Evolutionary conservation across 805 yeast species (phyloP).

Genomic region (Candida anglica): DNA sequence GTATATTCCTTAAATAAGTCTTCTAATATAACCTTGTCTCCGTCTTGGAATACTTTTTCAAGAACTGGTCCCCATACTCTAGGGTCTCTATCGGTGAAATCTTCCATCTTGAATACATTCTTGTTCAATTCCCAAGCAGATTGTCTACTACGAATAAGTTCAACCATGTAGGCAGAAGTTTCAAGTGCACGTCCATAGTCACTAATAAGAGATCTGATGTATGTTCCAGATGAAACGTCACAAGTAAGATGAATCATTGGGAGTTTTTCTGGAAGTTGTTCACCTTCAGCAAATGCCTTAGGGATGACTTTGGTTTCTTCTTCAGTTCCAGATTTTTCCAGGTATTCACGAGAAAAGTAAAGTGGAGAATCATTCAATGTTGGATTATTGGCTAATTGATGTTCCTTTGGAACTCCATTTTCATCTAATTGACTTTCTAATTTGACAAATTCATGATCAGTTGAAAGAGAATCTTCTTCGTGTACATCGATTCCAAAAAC

Average conservation of each 20-base stretch:
- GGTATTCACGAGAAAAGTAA: constrained; percentile 53
- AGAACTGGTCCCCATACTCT: constrained; percentile 69
- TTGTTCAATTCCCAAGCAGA: constrained; percentile 78
- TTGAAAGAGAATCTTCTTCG: constrained; percentile 48
- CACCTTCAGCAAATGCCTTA: constrained; percentile 18
- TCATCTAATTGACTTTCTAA: constrained; percentile 43
- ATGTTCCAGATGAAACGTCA: constrained; percentile 91
- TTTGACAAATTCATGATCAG: constrained; percentile 50
- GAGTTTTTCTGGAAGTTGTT: constrained; percentile 44
- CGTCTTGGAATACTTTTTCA: constrained; percentile 45
- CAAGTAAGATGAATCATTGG: constrained; percentile 73
- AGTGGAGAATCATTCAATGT: constrained; percentile 62
- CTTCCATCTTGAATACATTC: constrained; percentile 63
- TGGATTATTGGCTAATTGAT: constrained; percentile 44
- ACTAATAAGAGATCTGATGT: constrained; percentile 83
- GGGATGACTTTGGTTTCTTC: constrained; percentile 31
- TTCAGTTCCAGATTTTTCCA: constrained; percentile 33
- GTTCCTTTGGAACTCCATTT: constrained; percentile 43
- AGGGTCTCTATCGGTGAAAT: constrained; percentile 59
- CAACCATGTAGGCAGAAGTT: constrained; percentile 85
- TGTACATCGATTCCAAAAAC: constrained; percentile 52
- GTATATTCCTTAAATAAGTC: constrained; percentile 14
- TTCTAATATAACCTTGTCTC: constrained; percentile 19
- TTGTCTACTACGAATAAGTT: constrained; percentile 68
- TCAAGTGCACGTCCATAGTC: constrained; percentile 83